Conservation (phyloP, 306 rosid species). For the Benincasa hispida region DNA sequence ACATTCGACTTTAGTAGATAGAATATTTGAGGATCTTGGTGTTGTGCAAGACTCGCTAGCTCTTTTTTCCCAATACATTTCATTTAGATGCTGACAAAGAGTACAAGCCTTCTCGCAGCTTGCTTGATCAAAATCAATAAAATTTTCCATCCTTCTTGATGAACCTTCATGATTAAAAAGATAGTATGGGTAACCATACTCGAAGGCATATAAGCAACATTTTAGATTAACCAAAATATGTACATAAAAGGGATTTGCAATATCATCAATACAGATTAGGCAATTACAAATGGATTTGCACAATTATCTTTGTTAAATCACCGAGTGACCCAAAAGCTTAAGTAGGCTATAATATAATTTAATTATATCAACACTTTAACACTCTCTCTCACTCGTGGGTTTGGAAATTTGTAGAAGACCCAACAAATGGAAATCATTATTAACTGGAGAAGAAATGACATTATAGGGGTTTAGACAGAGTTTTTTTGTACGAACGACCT, state of each 20-base stretch:
- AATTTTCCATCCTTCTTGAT: conserved; percentile 76
- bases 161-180: conserved; percentile 35
- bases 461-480: no score
- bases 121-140: conserved; percentile 60
- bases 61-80: conserved; percentile 40
- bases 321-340: no score
- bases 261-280: background rate
- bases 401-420: no score
- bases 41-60: conserved; percentile 29
- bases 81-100: conserved; percentile 32
- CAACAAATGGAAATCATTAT: no score
- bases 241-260: background rate
- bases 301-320: background rate
- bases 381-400: no score
- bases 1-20: conserved; percentile 23
- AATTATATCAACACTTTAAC: no score
- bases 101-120: conserved; percentile 24
- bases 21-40: conserved; percentile 19
- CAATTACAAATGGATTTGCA: background rate
- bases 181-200: background rate
- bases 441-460: no score
- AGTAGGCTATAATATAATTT: no score
- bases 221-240: background rate
- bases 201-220: background rate
- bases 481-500: no score